Conservation (phyloP, 176 grass and related monocot genomes). For the Bothriochloa decipiens region DNA sequence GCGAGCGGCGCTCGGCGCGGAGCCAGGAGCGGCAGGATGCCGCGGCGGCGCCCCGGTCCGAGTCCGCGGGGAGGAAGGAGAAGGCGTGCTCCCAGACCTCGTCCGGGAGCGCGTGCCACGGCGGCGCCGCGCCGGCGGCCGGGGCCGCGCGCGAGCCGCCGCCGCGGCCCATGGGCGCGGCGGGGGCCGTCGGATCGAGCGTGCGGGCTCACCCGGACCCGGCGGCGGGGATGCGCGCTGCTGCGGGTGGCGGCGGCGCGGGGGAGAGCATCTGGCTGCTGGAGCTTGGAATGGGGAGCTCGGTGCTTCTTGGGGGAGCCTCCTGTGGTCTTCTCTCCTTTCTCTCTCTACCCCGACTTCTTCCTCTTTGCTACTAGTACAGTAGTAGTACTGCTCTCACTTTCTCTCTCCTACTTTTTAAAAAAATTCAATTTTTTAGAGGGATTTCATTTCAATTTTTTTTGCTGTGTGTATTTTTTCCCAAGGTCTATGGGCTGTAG, state of each 20-base stretch:
- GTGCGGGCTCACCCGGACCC: background rate
- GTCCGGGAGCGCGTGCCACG: conserved; percentile 61
- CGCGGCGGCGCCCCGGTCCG: conserved; percentile 60
- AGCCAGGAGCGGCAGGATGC: conserved; percentile 49
- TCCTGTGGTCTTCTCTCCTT: background rate
- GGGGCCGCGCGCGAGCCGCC: conserved; percentile 36
- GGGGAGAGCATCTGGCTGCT: conserved; percentile 40
- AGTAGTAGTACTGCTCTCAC: background rate
- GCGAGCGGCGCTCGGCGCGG: conserved; percentile 58
- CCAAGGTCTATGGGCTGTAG: background rate
- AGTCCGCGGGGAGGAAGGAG: conserved; percentile 61
- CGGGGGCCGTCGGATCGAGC: conserved; percentile 47
- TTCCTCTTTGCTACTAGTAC: background rate
- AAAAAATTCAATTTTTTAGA: background rate
- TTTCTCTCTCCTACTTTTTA: background rate
- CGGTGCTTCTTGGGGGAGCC: conserved; percentile 11
- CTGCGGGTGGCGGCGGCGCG: conserved; percentile 25
- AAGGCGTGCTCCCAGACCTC: conserved; percentile 75
- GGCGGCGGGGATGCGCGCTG: conserved; percentile 8
- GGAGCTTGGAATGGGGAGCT: conserved; percentile 2
- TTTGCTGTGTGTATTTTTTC: background rate
- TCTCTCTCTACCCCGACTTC: background rate
- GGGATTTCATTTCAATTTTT: background rate
- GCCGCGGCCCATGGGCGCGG: conserved; percentile 52
- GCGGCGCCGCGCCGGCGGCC: conserved; percentile 28